Evolutionary conservation across 768 basidiomycete species (phyloP), one percentile per base, ranked within the genome.

Genomic region (Boletus coccyginus): DNA sequence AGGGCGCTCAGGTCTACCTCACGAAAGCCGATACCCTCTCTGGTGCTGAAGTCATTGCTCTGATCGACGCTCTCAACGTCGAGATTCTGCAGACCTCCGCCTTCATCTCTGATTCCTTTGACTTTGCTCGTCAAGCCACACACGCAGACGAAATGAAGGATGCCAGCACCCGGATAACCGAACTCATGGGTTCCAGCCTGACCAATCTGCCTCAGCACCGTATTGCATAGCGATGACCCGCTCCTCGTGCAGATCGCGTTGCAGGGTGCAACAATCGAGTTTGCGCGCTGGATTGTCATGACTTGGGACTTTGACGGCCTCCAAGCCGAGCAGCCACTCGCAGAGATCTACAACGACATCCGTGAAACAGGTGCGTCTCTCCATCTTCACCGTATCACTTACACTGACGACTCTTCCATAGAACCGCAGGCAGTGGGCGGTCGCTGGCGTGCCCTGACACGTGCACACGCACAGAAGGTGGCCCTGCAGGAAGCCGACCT

Each of bases 381-480:
- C 27, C 17, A 13, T 41, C 27, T 35, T 31, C 35, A 3, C 7
- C 13, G 10, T 17, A 17, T 13, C 0, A 21, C 46, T 17, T 12
- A 35, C 40, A 0, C 59, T 66, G 11, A 67, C 48, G 19, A 13
- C 50, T 14, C 21, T 21, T 21, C 21, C 7, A 10, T 50, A 81
- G 82, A 84, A 62, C 73, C 75, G 29, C 82, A 82, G 65, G 73
- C 77, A 1, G 75, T 80, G 31, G 77, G 82, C 16, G 83, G 81
- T 47, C 73, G 78, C 29, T 85, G 83, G 83, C 76, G 83, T 54
- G 77, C 82, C 27, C 57, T 85, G 59, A 84, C 83, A 29, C 73
- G 78, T 48, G 69, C 71, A 29, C 79, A 83, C 50, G 74, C 78
- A 19, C 66, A 76, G 43, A 65, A 65, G 42, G 62, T 62, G 3